Evolutionary conservation across 345 rosid genomes (phyloP).

Genomic region (Populus simonii): DNA sequence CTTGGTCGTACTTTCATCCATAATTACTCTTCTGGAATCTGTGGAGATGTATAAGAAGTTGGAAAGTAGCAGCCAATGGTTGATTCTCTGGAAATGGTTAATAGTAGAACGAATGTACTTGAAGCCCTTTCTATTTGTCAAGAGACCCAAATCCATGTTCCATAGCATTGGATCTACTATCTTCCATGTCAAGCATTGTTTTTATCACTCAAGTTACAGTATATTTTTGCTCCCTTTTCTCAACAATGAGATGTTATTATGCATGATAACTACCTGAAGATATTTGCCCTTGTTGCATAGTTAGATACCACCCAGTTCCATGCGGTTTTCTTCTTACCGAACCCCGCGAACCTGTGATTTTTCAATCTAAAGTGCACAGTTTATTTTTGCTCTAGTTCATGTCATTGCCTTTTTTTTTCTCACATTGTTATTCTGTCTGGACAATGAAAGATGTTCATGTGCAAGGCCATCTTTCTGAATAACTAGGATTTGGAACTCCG

Average conservation of each 20-base stretch:
- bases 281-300: not conserved
- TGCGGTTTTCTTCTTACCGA: not conserved
- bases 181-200: not conserved
- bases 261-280: not conserved
- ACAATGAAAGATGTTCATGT: not conserved
- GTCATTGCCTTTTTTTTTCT: not conserved
- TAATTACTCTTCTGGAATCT: not conserved
- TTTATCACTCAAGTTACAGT: not conserved
- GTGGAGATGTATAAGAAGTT: not conserved
- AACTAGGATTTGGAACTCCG: not conserved
- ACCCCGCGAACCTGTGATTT: too few relatives aligned
- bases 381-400: not conserved
- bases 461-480: not conserved
- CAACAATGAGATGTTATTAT: not conserved
- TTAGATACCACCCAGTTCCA: not conserved
- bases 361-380: too few relatives aligned
- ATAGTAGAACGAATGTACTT: not conserved
- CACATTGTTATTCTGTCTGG: not conserved
- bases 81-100: not conserved
- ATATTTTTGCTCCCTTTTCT: not conserved
- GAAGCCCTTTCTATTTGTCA: not conserved
- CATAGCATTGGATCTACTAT: not conserved
- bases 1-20: not conserved
- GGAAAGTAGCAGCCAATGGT: not conserved
- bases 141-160: not conserved